phyloP scores from a whole-genome alignment of 1,284 basidiomycete genomes.

The Irpex rosettiformis region DNA sequence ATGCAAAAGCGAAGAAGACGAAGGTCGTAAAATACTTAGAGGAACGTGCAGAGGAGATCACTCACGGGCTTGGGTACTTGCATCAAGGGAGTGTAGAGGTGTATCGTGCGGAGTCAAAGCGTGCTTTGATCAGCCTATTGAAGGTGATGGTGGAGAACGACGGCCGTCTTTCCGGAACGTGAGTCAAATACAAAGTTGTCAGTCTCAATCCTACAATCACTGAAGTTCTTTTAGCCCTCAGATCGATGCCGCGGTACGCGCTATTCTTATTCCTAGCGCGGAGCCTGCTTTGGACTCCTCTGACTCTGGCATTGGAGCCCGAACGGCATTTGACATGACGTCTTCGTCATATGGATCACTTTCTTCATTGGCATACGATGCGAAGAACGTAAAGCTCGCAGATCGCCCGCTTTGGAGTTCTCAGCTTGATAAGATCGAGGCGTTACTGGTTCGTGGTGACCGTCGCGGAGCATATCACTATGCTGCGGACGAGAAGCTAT shows the following conservation, averaged over 20 bases:
- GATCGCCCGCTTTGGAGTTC: conserved; percentile 44
- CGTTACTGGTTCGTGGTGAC: conserved; percentile 79
- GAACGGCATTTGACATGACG: conserved; percentile 18
- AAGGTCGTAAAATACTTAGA: conserved; percentile 74
- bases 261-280: conserved; percentile 62
- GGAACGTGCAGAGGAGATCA: conserved; percentile 73
- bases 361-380: conserved; percentile 17
- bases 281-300: conserved; percentile 26
- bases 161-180: conserved; percentile 83
- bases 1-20: conserved; percentile 82
- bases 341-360: conserved; percentile 21
- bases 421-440: conserved; percentile 75
- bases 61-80: conserved; percentile 73
- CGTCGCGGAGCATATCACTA: conserved; percentile 85
- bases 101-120: conserved; percentile 70
- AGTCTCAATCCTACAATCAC: background rate
- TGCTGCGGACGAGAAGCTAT: conserved; percentile 85
- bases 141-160: conserved; percentile 84
- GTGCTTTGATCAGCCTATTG: conserved; percentile 73
- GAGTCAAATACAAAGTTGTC: conserved; percentile 19
- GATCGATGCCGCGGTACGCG: conserved; percentile 63
- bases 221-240: conserved; percentile 46
- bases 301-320: conserved; percentile 15
- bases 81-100: conserved; percentile 48
- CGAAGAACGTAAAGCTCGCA: conserved; percentile 21